Conservation (phyloP, 140 eudicot genomes). For the Artemisia princeps region DNA sequence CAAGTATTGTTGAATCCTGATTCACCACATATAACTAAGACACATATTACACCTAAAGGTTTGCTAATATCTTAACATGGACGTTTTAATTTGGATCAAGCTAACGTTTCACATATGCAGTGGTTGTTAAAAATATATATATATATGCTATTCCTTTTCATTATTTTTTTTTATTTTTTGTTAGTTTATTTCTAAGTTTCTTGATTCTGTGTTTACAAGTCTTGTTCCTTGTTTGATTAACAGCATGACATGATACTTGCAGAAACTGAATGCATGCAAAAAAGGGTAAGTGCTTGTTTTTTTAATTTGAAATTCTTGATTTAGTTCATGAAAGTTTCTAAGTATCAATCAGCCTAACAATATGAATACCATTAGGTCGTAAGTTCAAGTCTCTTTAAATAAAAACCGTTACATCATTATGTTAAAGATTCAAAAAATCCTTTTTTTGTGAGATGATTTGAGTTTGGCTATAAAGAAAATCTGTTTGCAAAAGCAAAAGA, state of each 20-base stretch:
- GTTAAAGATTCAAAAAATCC: not conserved
- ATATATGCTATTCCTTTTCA: not conserved
- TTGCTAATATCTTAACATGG: too few species aligned
- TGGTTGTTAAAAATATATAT: too few species aligned
- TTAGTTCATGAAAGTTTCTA: too few species aligned
- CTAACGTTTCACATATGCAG: too few species aligned
- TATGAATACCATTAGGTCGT: not conserved
- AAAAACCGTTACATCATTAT: not conserved
- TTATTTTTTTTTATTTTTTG: not conserved
- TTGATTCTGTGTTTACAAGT: not conserved
- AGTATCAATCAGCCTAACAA: too few species aligned
- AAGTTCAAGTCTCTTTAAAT: not conserved
- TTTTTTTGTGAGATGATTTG: not conserved
- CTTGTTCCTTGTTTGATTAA: slow-evolving; percentile 21
- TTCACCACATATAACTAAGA: too few species aligned
- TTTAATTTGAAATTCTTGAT: too few species aligned
- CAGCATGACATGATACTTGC: slow-evolving; percentile 77
- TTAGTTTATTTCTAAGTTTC: not conserved
- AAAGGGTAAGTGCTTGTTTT: slow-evolving; percentile 41
- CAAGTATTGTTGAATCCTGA: too few species aligned
- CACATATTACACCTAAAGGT: too few species aligned
- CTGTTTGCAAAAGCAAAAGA: not conserved
- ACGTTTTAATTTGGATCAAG: too few species aligned
- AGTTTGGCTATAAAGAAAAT: not conserved
- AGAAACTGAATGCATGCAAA: slow-evolving; percentile 55